phyloP scores from a whole-genome alignment of 331 rosid species.

The Pyrus hybrid region DNA sequence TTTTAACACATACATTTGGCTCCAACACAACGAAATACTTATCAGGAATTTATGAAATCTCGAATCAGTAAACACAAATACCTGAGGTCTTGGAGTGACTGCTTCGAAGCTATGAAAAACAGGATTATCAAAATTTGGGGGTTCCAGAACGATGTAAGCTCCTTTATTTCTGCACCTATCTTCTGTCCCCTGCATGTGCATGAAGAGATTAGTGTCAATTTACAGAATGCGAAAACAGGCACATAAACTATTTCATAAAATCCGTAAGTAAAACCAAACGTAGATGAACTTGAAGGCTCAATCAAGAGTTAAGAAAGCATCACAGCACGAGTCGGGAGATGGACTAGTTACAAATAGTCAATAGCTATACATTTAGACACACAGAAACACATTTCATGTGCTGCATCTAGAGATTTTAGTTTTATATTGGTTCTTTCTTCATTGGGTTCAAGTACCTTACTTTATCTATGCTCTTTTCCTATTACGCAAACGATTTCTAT shows the following conservation, averaged over 20 bases:
- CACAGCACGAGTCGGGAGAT: background rate
- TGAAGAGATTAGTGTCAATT: background rate
- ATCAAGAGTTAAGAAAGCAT: background rate
- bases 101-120: constrained; percentile 60
- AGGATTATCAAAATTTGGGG: constrained; percentile 70
- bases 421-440: no score
- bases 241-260: no score
- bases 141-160: constrained; percentile 64
- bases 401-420: no score
- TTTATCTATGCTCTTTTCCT: no score
- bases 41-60: background rate
- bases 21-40: background rate
- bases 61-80: constrained; percentile 4
- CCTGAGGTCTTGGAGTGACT: constrained; percentile 72
- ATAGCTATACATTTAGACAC: background rate
- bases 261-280: background rate
- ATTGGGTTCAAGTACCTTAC: no score
- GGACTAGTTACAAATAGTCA: background rate
- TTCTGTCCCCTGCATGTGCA: constrained; percentile 43
- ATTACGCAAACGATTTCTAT: no score
- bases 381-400: background rate
- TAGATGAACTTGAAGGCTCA: background rate
- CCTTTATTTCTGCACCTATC: constrained; percentile 69
- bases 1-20: no score
- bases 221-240: no score